Conservation (phyloP, 1,284 basidiomycete species). For the Thelephora terrestris region DNA sequence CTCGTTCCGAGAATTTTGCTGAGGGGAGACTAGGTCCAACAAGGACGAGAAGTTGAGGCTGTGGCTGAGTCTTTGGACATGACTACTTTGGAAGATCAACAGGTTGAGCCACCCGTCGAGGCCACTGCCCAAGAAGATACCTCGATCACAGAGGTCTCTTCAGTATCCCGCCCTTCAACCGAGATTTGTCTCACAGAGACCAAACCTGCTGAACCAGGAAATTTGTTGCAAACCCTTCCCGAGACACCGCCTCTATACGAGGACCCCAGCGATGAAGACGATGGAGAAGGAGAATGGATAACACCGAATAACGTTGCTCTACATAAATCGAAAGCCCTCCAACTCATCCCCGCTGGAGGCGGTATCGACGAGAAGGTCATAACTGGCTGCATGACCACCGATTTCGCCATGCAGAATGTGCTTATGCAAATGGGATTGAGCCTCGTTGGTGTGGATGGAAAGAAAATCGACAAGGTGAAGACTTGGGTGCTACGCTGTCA, state of each 20-base stretch:
- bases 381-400: conserved; percentile 92
- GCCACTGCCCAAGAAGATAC: background rate
- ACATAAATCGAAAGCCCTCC: conserved; percentile 85
- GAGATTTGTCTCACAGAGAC: background rate
- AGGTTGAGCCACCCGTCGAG: background rate
- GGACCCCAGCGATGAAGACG: conserved; percentile 67
- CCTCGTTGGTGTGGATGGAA: conserved; percentile 88
- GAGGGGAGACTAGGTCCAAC: conserved; percentile 5
- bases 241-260: conserved; percentile 44
- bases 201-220: background rate
- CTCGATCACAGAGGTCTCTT: background rate
- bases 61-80: background rate
- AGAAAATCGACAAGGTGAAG: conserved; percentile 84
- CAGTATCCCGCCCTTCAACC: background rate
- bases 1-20: background rate
- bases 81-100: background rate
- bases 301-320: conserved; percentile 82
- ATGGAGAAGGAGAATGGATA: conserved; percentile 95
- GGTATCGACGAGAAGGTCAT: conserved; percentile 36
- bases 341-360: conserved; percentile 55
- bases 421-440: conserved; percentile 91
- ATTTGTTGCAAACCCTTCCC: background rate
- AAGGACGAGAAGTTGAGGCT: background rate
- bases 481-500: conserved; percentile 97
- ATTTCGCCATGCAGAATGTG: conserved; percentile 99